phyloP scores from a whole-genome alignment of 768 basidiomycete species.

The Kwoniella dejecticola region DNA sequence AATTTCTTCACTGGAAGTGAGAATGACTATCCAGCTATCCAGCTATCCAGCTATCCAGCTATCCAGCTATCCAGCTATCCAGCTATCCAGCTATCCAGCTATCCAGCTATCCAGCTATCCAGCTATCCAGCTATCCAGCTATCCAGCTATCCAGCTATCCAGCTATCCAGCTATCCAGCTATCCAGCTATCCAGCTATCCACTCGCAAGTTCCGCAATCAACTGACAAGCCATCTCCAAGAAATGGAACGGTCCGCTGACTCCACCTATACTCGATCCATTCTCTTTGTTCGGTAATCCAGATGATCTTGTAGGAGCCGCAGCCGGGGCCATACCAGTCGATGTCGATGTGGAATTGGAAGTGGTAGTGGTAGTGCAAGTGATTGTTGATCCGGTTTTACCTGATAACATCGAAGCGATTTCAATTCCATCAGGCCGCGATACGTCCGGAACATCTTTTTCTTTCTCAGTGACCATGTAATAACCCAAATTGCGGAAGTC shows the following conservation, averaged over 20 bases:
- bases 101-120: too few species aligned
- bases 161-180: background rate
- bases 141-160: background rate
- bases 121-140: background rate
- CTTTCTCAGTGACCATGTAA: slow-evolving; percentile 59
- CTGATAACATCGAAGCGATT: slow-evolving; percentile 6
- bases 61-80: too few species aligned
- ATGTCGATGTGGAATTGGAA: too few species aligned
- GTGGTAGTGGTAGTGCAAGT: background rate
- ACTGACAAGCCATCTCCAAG: slow-evolving; percentile 89
- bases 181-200: slow-evolving; percentile 15
- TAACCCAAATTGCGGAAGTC: slow-evolving; percentile 98
- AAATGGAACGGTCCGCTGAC: slow-evolving; percentile 79
- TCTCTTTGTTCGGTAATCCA: background rate
- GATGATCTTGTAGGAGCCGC: background rate
- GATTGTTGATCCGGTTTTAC: background rate
- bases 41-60: too few species aligned
- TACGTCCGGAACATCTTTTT: slow-evolving; percentile 15
- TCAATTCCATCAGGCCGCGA: slow-evolving; percentile 7
- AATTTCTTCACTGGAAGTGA: too few species aligned
- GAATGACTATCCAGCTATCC: too few species aligned
- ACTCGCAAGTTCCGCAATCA: slow-evolving; percentile 86
- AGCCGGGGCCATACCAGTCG: too few species aligned
- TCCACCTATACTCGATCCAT: slow-evolving; percentile 48
- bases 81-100: too few species aligned